Evolutionary conservation across 1,284 basidiomycete genomes (phyloP).

Genomic region (Salmacisia buchloeana): DNA sequence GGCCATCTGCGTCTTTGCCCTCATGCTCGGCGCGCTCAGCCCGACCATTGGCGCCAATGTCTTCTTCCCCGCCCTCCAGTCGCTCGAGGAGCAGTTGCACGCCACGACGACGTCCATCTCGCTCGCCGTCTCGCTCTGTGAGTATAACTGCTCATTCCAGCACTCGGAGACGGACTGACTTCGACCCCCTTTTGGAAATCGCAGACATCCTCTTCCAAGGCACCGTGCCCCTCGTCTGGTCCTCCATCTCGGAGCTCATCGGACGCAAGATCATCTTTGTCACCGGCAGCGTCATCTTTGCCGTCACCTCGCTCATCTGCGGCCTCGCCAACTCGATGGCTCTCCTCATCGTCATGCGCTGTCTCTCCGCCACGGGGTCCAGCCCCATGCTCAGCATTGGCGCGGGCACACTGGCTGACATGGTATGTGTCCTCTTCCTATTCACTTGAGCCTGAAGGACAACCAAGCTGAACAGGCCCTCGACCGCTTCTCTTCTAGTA

Average conservation of each 20-base stretch:
- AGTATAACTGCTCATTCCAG: conserved; percentile 25
- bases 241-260: conserved; percentile 67
- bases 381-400: conserved; percentile 16
- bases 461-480: neutral
- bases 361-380: conserved; percentile 12
- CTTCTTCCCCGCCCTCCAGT: conserved; percentile 60
- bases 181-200: neutral
- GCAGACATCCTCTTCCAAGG: conserved; percentile 73
- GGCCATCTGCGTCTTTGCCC: conserved; percentile 58
- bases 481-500: neutral
- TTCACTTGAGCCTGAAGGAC: neutral
- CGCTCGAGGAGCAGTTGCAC: conserved; percentile 63
- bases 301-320: conserved; percentile 10
- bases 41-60: conserved; percentile 62
- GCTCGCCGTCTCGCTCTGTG: conserved; percentile 51
- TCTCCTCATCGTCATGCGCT: conserved; percentile 14
- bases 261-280: conserved; percentile 20
- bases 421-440: neutral
- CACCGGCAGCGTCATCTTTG: conserved; percentile 12
- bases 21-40: conserved; percentile 62
- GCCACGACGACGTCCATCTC: conserved; percentile 56
- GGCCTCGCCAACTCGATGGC: conserved; percentile 7
- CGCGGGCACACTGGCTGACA: conserved; percentile 18
- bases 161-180: neutral
- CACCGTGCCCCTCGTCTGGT: conserved; percentile 65